Percentiles rank a stretch among this genome's conserved stretches.
phyloP scores from a whole-genome alignment of 306 rosid species.

The Sicyos edulis region DNA sequence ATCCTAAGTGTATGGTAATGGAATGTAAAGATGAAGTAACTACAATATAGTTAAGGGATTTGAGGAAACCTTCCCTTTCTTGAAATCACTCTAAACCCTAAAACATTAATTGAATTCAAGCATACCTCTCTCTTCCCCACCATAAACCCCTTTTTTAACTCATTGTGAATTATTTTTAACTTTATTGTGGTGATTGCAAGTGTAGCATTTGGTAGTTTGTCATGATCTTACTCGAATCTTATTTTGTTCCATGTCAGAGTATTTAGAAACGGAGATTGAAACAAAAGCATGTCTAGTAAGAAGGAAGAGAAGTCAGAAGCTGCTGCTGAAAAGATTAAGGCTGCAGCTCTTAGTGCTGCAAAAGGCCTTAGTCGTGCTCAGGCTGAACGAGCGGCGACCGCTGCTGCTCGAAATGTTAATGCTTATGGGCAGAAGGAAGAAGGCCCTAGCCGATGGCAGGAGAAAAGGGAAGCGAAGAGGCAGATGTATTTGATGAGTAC shows the following conservation, averaged over 20 bases:
- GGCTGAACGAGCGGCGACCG: constrained; percentile 90
- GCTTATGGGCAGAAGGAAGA: constrained; percentile 99
- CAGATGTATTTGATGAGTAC: constrained; percentile 99
- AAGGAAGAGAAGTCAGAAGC: constrained; percentile 94
- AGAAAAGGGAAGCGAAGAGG: constrained; percentile 96
- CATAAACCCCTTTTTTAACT: too few relatives aligned
- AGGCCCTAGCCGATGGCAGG: constrained; percentile 99
- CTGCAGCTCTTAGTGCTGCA: constrained; percentile 85
- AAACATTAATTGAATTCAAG: too few relatives aligned
- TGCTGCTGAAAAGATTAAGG: constrained; percentile 95
- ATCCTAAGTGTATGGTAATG: too few relatives aligned
- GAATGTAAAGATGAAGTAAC: too few relatives aligned
- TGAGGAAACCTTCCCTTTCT: too few relatives aligned
- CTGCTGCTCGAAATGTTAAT: constrained; percentile 91
- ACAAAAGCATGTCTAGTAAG: constrained; percentile 75
- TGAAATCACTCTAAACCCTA: too few relatives aligned
- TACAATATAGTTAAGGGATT: too few relatives aligned
- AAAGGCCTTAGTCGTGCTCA: constrained; percentile 98
- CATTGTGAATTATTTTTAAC: too few relatives aligned
- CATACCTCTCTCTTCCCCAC: too few relatives aligned
- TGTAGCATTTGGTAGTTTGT: neutral
- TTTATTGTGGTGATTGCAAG: too few relatives aligned
- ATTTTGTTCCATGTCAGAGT: neutral
- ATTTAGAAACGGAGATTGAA: constrained; percentile 15
- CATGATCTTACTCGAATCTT: neutral